These are phyloP conservation scores for Trypanosoma rangeli DNA, from an alignment of 208 protist genomes.

Conservation along the genomic window DNA sequence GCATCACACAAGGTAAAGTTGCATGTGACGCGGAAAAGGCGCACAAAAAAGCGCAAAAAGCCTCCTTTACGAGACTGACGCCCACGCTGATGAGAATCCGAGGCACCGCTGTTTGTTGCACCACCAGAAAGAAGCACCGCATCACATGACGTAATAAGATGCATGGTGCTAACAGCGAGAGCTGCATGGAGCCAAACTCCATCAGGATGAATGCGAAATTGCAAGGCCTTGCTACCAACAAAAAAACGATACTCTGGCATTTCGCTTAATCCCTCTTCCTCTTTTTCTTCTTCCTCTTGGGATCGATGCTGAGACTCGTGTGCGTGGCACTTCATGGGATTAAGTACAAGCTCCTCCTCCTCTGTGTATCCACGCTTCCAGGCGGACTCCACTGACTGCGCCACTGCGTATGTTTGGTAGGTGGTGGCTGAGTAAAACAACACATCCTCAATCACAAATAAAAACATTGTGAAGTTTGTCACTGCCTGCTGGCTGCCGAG, in stretches of 20 bases:
- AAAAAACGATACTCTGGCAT: neutral
- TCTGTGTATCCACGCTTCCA: constrained; percentile 49
- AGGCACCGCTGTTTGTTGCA: constrained; percentile 16
- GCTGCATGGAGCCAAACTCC: constrained; percentile 72
- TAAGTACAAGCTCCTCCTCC: constrained; percentile 43
- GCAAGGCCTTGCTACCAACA: constrained; percentile 20
- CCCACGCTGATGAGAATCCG: constrained; percentile 13
- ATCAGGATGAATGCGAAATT: constrained; percentile 50
- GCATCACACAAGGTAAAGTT: constrained; percentile 57
- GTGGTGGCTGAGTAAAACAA: constrained; percentile 60
- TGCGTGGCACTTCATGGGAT: neutral
- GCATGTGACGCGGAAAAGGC: constrained; percentile 67
- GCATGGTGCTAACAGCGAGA: constrained; percentile 65
- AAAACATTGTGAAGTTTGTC: constrained; percentile 54
- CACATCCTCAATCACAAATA: constrained; percentile 62
- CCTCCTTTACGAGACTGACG: constrained; percentile 45
- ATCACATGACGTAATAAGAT: constrained; percentile 52
- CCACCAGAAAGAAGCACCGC: constrained; percentile 59
- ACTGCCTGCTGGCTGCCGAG: constrained; percentile 39
- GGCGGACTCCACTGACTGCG: neutral
- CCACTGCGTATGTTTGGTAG: constrained; percentile 8
- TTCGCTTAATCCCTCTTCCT: neutral
- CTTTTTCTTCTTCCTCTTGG: constrained; percentile 2
- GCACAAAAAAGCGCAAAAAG: constrained; percentile 76
- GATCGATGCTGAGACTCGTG: neutral